These are phyloP conservation scores for Vaccinium vitisidaea DNA, from an alignment of 148 eudicot species.

Conservation along the genomic window DNA sequence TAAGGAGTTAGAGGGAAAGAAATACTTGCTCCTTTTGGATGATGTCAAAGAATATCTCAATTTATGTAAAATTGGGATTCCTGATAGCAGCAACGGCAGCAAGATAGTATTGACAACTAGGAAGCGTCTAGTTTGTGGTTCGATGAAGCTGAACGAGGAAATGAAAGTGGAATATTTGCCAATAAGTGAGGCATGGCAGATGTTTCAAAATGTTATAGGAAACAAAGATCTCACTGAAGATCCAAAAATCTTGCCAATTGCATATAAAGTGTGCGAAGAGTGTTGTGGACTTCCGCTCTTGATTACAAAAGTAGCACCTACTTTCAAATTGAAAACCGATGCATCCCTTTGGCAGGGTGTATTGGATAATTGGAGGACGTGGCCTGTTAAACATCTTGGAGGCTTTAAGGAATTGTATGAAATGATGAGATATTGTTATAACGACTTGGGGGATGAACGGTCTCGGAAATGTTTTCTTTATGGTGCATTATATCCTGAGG, in stretches of 20 bases:
- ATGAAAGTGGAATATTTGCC: constrained; percentile 6
- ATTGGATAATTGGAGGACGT: constrained; percentile 4
- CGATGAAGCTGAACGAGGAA: background rate
- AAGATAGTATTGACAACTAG: constrained; percentile 22
- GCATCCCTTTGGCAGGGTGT: background rate
- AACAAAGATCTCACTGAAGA: background rate
- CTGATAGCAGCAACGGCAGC: background rate
- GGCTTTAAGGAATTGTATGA: background rate
- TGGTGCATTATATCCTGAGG: constrained; percentile 20
- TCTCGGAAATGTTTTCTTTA: constrained; percentile 18
- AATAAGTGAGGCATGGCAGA: constrained; percentile 15
- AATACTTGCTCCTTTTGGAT: constrained; percentile 21
- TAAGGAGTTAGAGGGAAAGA: background rate
- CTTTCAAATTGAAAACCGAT: background rate
- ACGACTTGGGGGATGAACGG: background rate
- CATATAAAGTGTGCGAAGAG: background rate
- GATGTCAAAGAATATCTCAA: constrained; percentile 17
- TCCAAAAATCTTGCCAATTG: background rate
- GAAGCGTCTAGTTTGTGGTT: background rate
- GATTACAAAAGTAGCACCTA: constrained; percentile 7
- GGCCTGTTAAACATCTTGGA: constrained; percentile 5
- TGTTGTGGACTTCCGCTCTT: constrained; percentile 13
- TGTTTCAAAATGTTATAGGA: constrained; percentile 8
- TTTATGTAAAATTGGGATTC: constrained; percentile 9
- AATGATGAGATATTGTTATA: constrained; percentile 12